Base-by-base conservation (phyloP, 768 basidiomycete genomes). In the Lactarius trivialis region DNA sequence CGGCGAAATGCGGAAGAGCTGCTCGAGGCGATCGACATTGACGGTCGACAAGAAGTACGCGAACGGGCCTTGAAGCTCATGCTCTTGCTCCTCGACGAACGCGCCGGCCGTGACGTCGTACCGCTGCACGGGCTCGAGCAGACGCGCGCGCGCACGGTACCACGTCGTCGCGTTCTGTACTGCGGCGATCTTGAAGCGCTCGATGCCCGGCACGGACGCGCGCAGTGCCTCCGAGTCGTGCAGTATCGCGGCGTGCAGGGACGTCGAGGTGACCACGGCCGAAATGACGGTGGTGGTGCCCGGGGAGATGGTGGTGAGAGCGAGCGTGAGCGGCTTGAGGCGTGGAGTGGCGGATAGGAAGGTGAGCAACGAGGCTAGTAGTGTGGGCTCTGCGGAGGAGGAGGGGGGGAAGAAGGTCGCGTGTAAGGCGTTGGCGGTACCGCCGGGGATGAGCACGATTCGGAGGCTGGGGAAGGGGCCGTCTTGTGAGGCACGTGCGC, bases 351-450 rank as follows among this genome's bases (percentile, higher is more conserved):
- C 41, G 15, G 60, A 56, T 45, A 65, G 64, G 62, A 59, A 26
- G 62, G 63, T 3, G 75, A 71, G 34, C 71, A 66, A 24, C 4
- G 60, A 73, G 43, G 70, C 59, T 36, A 89, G 69, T 68, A 79
- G 84, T 2, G 82, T 77, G 19, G 63, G 68, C 17, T 67, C 65
- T 9, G 70, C 68, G 5, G 41, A 33, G 21, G 62, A 51, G 0
- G 62, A 51, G 0, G 83, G 81, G 0, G 85, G 85, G 72, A 89
- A 95, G 32, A 93, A 74, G 7, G 90, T 85, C 7, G 83, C 79
- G 73, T 88, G 94, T 36, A 97, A 78, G 0, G 96, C 96, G 71
- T 98, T 98, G 48, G 93, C 94, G n/a, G 93, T 96, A 28, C 93
- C 93, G 55, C 82, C 82, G 4, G 93, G 92, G 49, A 90, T 75